Evolutionary conservation across 768 basidiomycete species (phyloP).

Genomic region (Amanita fuliginea): DNA sequence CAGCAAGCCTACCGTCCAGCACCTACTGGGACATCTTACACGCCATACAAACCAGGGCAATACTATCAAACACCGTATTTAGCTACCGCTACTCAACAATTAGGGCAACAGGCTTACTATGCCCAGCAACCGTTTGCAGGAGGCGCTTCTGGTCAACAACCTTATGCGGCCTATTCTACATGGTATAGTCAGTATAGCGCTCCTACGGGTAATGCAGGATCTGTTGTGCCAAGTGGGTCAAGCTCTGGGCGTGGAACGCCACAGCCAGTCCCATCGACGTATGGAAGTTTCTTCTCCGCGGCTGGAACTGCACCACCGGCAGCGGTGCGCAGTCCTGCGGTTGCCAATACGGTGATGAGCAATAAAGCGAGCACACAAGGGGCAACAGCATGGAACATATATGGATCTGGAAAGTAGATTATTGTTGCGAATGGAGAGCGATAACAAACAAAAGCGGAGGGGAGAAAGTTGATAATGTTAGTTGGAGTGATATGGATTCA

Average conservation of each 20-base stretch:
- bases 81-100: slow-evolving; percentile 12
- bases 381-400: neutral
- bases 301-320: slow-evolving; percentile 3
- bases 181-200: slow-evolving; percentile 23
- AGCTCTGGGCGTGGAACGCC: slow-evolving; percentile 32
- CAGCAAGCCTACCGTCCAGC: slow-evolving; percentile 8
- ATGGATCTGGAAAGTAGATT: slow-evolving; percentile 12
- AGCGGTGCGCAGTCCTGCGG: slow-evolving; percentile 12
- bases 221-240: slow-evolving; percentile 13
- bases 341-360: slow-evolving; percentile 17
- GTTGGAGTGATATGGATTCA: slow-evolving; percentile 1
- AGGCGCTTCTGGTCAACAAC: slow-evolving; percentile 19
- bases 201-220: slow-evolving; percentile 2
- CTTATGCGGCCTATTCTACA: slow-evolving; percentile 22
- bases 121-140: slow-evolving; percentile 23
- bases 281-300: slow-evolving; percentile 16
- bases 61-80: slow-evolving; percentile 21
- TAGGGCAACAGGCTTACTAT: slow-evolving; percentile 22
- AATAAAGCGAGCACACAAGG: slow-evolving; percentile 1
- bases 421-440: slow-evolving; percentile 10
- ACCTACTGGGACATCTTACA: slow-evolving; percentile 16
- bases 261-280: slow-evolving; percentile 21
- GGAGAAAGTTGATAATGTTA: neutral
- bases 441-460: neutral
- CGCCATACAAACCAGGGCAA: slow-evolving; percentile 25